Percentiles rank a stretch among this genome's conserved stretches.
These are phyloP conservation scores for Agaricales sp. DNA, from an alignment of 1,284 basidiomycete genomes.

Conservation along the genomic window DNA sequence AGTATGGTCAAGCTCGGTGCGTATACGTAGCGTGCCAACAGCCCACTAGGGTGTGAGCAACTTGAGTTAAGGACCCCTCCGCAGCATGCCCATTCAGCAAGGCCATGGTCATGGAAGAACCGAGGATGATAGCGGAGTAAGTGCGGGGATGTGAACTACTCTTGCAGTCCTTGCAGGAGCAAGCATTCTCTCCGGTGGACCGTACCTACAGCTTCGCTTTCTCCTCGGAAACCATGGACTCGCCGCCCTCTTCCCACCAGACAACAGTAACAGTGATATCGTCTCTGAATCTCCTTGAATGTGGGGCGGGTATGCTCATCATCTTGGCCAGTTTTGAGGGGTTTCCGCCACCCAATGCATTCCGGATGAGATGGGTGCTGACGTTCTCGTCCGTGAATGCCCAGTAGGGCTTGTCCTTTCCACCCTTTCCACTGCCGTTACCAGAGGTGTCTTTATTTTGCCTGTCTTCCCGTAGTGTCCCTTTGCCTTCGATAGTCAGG, in stretches of 20 bases:
- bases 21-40: no score
- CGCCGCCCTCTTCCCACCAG: slow-evolving; percentile 63
- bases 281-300: slow-evolving; percentile 73
- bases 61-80: no score
- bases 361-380: slow-evolving; percentile 87
- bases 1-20: no score
- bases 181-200: no score
- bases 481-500: slow-evolving; percentile 58
- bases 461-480: slow-evolving; percentile 19
- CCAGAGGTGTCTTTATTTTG: neutral
- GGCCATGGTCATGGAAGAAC: no score
- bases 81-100: no score
- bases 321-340: slow-evolving; percentile 53
- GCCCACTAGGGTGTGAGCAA: no score
- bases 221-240: slow-evolving; percentile 18
- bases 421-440: no score
- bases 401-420: slow-evolving; percentile 47
- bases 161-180: no score
- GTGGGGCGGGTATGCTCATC: slow-evolving; percentile 81
- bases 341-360: slow-evolving; percentile 87
- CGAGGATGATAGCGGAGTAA: neutral
- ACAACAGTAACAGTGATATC: slow-evolving; percentile 86
- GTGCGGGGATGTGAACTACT: neutral
- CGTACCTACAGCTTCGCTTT: slow-evolving; percentile 31
- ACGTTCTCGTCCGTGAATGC: slow-evolving; percentile 83